Evolutionary conservation across 306 rosid genomes (phyloP).

Genomic region (Citrullus amarus): DNA sequence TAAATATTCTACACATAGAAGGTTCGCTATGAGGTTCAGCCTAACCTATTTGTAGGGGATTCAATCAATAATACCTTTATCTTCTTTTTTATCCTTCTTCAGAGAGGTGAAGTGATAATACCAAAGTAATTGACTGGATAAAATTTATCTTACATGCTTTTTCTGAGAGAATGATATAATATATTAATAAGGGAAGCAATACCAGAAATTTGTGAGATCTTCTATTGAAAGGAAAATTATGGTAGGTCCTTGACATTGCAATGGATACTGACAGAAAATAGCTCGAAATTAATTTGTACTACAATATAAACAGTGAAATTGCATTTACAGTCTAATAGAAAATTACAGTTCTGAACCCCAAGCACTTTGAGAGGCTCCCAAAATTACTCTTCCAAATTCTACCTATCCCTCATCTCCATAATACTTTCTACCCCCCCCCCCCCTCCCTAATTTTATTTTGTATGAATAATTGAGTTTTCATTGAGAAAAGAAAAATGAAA

Average conservation of each 20-base stretch:
- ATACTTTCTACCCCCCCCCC: too few relatives aligned
- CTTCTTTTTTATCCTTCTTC: background rate
- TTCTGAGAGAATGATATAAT: background rate
- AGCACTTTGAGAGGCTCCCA: too few relatives aligned
- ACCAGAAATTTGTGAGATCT: background rate
- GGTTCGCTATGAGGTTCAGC: background rate
- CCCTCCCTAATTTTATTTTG: too few relatives aligned
- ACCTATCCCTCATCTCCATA: too few relatives aligned
- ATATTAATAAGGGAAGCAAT: background rate
- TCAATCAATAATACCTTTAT: background rate
- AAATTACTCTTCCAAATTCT: too few relatives aligned
- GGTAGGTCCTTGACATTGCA: background rate
- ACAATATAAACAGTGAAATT: too few relatives aligned
- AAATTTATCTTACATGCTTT: background rate
- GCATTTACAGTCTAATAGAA: too few relatives aligned
- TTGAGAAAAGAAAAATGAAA: too few relatives aligned
- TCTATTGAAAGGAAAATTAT: background rate
- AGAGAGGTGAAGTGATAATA: background rate
- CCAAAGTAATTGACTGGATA: background rate
- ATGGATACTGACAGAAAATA: background rate
- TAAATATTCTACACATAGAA: background rate
- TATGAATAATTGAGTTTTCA: too few relatives aligned
- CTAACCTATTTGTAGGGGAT: background rate
- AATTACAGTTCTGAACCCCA: too few relatives aligned
- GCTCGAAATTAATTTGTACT: too few relatives aligned